Evolutionary conservation across 108 stramenopile genomes (phyloP).

Genomic region (Nitzschia palea): DNA sequence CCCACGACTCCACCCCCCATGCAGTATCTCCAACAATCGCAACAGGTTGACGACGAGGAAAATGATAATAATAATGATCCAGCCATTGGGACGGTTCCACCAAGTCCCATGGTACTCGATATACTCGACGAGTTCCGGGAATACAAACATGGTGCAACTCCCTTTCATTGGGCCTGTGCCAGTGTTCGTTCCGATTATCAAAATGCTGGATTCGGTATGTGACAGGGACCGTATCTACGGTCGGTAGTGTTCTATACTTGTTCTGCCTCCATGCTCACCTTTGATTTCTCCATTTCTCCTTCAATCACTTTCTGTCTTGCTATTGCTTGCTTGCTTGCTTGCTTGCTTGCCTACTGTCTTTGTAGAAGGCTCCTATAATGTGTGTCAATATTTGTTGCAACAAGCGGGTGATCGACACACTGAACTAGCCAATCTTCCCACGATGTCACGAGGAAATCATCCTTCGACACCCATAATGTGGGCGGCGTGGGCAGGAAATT

Average conservation of each 20-base stretch:
- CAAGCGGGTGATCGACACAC: neutral
- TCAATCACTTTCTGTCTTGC: neutral
- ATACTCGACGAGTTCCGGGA: conserved; percentile 12
- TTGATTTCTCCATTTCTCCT: neutral
- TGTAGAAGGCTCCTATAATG: neutral
- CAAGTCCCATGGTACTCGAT: too few relatives aligned
- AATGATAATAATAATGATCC: too few relatives aligned
- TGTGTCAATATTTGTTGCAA: conserved; percentile 6
- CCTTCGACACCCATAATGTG: conserved; percentile 34
- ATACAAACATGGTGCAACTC: conserved; percentile 37
- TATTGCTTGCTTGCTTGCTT: neutral
- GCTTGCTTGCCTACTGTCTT: neutral
- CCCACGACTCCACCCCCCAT: too few relatives aligned
- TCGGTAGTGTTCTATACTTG: too few relatives aligned
- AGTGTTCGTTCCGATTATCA: conserved; percentile 15
- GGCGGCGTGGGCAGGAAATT: conserved; percentile 30
- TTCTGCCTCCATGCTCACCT: neutral
- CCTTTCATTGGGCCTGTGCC: conserved; percentile 43
- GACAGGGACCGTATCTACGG: too few relatives aligned
- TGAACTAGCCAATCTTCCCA: conserved; percentile 18
- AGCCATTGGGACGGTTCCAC: too few relatives aligned
- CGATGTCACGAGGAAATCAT: neutral
- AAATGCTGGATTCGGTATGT: neutral
- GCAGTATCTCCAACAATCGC: too few relatives aligned
- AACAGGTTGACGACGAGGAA: neutral